Evolutionary conservation across 2,329 filamentous ascomycete genomes (phyloP), one percentile per base, ranked within the genome.

Genomic region (Ophiostoma triangulosporum): DNA sequence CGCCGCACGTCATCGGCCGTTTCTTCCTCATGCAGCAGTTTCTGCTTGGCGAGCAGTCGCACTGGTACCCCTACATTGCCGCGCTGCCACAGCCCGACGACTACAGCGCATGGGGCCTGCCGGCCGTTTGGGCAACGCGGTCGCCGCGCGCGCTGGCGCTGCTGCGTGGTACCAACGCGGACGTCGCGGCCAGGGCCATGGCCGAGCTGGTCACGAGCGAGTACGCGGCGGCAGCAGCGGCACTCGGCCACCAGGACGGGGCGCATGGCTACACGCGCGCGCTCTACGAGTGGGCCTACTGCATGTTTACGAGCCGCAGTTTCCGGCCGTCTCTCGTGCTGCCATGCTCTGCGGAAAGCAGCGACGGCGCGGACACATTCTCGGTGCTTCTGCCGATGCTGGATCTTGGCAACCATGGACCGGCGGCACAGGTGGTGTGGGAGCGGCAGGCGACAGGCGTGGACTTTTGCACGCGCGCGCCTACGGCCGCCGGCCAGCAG

Each of bases 1-100:
- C 75, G 1, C 73, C 79, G 0, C 76, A 85, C 59, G 77, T 85
- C 54, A 67, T 82, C 49, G 75, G 79, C 8, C 75, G 82, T 4
- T 84, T 88, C 65, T 83, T 86, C 58, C 71, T 89, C 6, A 73
- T 86, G 62, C 78, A 82, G 57, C 79, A 89, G 63, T 81, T 80
- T 62, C 69, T 88, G 31, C 66, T 74, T 2, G 77, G 76, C 1
- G 53, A 66, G 2, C 62, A 72, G 2, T 85, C 84, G 0, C 79
- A 77, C 59, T 89, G 85, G 85, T 73, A 70, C 63, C 75, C 80
- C 1, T 89, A 89, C 65, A 77, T 88, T 58, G 67, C 68, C 9
- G 76, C 77, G 0, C 70, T 89, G 0, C 84, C 85, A 1, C 77
- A 80, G 56, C 81, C 82, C 0, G 71, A 74, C 9, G 68, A 79